A percentile compares a stretch with the other conserved stretches of the same genome.
Evolutionary conservation across 345 rosid genomes (phyloP).

Genomic region (Sonneratia caseolaris): DNA sequence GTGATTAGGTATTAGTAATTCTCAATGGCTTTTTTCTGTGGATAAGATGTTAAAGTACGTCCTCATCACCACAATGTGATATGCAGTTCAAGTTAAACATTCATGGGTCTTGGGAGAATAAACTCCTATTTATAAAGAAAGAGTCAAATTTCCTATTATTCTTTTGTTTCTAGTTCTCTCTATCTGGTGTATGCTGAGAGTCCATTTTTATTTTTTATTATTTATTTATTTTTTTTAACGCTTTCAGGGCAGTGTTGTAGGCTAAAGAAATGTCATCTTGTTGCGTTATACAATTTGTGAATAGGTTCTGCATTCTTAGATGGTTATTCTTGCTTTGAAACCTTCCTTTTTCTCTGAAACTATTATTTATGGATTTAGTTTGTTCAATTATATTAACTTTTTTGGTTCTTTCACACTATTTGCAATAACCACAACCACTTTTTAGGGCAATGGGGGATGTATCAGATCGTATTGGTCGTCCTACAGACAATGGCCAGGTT

Average conservation of each 20-base stretch:
- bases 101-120: no score
- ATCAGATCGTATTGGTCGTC: constrained; percentile 84
- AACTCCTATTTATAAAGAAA: no score
- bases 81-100: neutral
- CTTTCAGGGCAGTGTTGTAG: neutral
- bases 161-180: neutral
- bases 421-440: neutral
- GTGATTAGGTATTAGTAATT: neutral
- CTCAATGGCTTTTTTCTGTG: neutral
- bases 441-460: constrained; percentile 94
- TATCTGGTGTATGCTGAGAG: neutral
- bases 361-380: neutral
- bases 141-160: no score
- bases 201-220: neutral
- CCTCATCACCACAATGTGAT: neutral
- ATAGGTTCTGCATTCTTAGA: neutral
- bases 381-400: neutral
- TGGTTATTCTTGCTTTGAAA: neutral
- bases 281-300: neutral
- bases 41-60: neutral
- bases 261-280: neutral
- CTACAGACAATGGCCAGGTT: constrained; percentile 94
- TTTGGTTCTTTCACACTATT: neutral
- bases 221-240: neutral
- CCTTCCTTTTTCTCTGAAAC: neutral